These are phyloP conservation scores for Cornus suecica DNA, from an alignment of 148 eudicot species.

Conservation along the genomic window DNA sequence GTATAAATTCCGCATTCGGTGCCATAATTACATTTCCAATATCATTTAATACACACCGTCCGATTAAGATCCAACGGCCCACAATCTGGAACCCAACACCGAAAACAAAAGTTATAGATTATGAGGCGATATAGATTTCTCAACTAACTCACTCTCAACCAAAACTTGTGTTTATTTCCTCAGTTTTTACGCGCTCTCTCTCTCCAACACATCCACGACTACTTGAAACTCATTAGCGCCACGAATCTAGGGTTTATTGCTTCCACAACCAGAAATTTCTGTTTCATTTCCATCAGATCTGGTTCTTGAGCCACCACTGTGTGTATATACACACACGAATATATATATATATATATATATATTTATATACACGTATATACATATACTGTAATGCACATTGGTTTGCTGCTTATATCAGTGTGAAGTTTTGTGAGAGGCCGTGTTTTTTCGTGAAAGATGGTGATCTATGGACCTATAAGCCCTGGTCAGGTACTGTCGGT, in stretches of 20 bases:
- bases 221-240: background rate
- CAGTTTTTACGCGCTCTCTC: background rate
- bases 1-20: background rate
- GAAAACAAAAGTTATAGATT: no score
- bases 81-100: background rate
- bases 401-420: background rate
- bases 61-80: background rate
- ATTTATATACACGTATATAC: no score
- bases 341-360: background rate
- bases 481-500: constrained; percentile 41
- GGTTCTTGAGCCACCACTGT: background rate
- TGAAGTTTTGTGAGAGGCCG: background rate
- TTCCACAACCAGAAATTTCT: background rate
- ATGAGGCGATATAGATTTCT: background rate
- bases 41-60: background rate
- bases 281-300: background rate
- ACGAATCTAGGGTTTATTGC: constrained; percentile 10
- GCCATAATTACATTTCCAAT: background rate
- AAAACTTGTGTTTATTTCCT: background rate
- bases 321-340: no score
- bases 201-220: background rate
- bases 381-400: background rate
- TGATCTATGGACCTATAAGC: constrained; percentile 36
- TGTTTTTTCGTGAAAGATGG: constrained; percentile 11
- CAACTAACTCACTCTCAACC: background rate